Evolutionary conservation across 768 basidiomycete species (phyloP).

Genomic region (Piloderma croceum): DNA sequence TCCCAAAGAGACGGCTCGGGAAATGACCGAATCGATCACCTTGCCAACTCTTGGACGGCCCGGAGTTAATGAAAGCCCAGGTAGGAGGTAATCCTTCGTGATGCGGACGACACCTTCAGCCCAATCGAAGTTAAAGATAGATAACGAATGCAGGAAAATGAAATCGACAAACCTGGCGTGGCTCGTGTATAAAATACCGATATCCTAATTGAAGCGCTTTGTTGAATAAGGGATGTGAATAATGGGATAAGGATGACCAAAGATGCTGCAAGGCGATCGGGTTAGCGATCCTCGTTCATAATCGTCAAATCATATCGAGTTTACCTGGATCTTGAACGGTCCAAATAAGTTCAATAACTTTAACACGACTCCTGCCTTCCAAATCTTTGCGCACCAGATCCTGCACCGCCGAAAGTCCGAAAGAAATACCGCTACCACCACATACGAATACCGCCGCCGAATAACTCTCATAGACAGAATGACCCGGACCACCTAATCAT

Average conservation of each 20-base stretch:
- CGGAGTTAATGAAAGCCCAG: slow-evolving; percentile 42
- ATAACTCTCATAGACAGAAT: slow-evolving; percentile 57
- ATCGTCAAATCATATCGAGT: too few species aligned
- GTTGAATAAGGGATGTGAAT: slow-evolving; percentile 40
- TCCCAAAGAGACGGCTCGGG: slow-evolving; percentile 39
- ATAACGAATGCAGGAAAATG: too few species aligned
- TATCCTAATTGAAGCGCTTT: slow-evolving; percentile 40
- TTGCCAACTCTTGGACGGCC: slow-evolving; percentile 50
- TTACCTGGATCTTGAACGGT: slow-evolving; percentile 46
- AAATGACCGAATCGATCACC: slow-evolving; percentile 43
- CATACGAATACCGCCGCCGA: slow-evolving; percentile 63
- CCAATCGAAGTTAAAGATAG: too few species aligned
- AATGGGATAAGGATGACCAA: slow-evolving; percentile 43
- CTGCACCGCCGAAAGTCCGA: slow-evolving; percentile 54
- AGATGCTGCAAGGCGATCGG: slow-evolving; percentile 3
- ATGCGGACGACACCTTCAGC: too few species aligned
- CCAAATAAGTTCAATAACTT: slow-evolving; percentile 67
- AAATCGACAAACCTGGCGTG: too few species aligned
- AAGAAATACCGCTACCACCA: slow-evolving; percentile 76
- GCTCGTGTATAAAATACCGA: slow-evolving; percentile 56
- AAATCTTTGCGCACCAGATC: slow-evolving; percentile 56
- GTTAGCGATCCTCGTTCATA: too few species aligned
- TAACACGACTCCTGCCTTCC: slow-evolving; percentile 44
- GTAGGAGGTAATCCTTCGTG: too few species aligned
- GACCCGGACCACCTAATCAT: slow-evolving; percentile 50